phyloP scores from a whole-genome alignment of 129 eudicot species.

The Ambrosia trifida region DNA sequence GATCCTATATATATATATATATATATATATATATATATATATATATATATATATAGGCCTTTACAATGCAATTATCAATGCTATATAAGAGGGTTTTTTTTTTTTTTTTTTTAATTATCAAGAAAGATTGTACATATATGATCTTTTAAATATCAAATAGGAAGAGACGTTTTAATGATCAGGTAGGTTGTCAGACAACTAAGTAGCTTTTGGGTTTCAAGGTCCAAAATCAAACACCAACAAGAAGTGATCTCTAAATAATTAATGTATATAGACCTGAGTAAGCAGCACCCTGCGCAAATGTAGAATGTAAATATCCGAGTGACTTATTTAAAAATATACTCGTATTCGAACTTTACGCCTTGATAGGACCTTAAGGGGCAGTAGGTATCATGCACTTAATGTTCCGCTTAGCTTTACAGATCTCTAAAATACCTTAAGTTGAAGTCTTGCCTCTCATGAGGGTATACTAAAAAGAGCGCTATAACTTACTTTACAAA shows the following conservation, averaged over 20 bases:
- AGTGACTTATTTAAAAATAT: background rate
- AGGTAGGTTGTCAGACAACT: background rate
- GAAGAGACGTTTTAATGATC: background rate
- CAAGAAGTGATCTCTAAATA: no score
- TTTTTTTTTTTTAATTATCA: background rate
- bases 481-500: conserved; percentile 45
- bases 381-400: no score
- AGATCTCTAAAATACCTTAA: conserved; percentile 64
- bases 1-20: no score
- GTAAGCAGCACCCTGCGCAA: no score
- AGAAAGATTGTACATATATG: background rate
- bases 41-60: no score
- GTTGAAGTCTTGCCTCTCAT: no score
- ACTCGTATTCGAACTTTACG: background rate
- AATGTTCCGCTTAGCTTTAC: no score
- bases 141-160: background rate
- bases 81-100: background rate
- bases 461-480: conserved; percentile 95
- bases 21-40: no score
- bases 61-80: background rate
- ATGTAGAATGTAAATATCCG: background rate
- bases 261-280: no score
- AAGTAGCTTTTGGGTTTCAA: no score
- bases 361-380: no score
- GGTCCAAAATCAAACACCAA: no score